phyloP scores from a whole-genome alignment of 2,329 filamentous ascomycete species.

The Sporothrix dimorphospora region DNA sequence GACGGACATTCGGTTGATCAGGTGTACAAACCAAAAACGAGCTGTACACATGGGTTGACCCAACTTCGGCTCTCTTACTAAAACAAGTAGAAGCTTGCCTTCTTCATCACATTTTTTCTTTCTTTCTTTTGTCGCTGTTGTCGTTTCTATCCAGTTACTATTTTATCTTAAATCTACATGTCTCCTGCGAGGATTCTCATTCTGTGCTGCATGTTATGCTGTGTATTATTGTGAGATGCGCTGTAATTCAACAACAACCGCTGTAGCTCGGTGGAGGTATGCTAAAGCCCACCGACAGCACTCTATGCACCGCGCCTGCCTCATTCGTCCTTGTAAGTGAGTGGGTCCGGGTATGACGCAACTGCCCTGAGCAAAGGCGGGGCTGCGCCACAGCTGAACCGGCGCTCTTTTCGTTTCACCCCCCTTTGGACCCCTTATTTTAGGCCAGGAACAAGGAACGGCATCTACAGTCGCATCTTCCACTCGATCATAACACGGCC shows the following conservation, averaged over 20 bases:
- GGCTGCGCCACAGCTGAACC: constrained; percentile 20
- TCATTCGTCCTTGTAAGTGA: constrained; percentile 18
- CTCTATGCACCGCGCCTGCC: neutral
- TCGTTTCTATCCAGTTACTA: neutral
- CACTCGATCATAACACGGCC: neutral
- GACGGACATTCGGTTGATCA: neutral
- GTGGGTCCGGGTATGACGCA: constrained; percentile 17
- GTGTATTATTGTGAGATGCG: too few species aligned
- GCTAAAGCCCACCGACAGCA: too few species aligned
- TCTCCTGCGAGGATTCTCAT: neutral
- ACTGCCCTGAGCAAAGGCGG: neutral
- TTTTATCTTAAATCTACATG: neutral
- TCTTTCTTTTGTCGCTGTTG: neutral
- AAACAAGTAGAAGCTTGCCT: neutral
- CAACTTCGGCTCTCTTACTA: neutral
- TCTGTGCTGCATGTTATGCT: too few species aligned
- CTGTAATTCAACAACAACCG: too few species aligned
- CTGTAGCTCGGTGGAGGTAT: too few species aligned
- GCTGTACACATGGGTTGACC: neutral
- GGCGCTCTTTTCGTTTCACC: neutral
- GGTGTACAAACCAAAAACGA: neutral
- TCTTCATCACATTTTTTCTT: neutral
- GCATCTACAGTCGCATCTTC: neutral
- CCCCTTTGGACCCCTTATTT: constrained; percentile 3
- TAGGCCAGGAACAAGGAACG: constrained; percentile 12